These are phyloP conservation scores for Phyllosticta paracitricarpa DNA, from an alignment of 2,329 filamentous ascomycete genomes.

Conservation along the genomic window DNA sequence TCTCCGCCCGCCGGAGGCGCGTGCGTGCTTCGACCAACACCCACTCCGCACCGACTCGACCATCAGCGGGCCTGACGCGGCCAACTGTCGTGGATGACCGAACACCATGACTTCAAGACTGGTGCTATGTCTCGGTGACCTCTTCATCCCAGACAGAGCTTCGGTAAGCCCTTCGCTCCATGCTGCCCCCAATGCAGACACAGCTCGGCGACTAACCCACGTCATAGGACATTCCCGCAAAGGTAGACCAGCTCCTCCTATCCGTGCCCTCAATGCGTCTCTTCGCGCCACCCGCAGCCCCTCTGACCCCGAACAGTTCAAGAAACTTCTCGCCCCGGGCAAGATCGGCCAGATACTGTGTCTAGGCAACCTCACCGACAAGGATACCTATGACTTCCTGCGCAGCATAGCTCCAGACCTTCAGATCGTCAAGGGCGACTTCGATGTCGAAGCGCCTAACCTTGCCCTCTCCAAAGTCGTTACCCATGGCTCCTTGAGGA, in stretches of 20 bases:
- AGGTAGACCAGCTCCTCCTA: conserved; percentile 20
- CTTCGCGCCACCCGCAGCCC: conserved; percentile 1
- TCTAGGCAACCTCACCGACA: conserved; percentile 48
- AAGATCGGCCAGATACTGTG: conserved; percentile 51
- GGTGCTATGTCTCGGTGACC: conserved; percentile 32
- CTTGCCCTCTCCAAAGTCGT: conserved; percentile 58
- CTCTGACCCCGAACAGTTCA: conserved; percentile 27
- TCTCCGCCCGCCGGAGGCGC: conserved; percentile 1
- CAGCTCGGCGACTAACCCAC: conserved; percentile 15
- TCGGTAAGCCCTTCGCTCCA: conserved; percentile 21
- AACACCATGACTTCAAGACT: conserved; percentile 31
- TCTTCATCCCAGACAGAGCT: conserved; percentile 35
- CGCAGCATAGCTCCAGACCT: conserved; percentile 49
- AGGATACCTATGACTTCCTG: conserved; percentile 48
- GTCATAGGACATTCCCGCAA: conserved; percentile 33
- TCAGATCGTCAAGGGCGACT: conserved; percentile 61
- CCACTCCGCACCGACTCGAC: background rate
- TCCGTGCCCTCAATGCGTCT: background rate
- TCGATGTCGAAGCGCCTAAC: conserved; percentile 57
- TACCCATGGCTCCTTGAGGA: conserved; percentile 57
- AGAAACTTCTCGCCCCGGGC: conserved; percentile 48
- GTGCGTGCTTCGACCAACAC: background rate
- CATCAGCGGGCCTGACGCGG: background rate
- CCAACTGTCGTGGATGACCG: conserved; percentile 3
- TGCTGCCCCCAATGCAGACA: conserved; percentile 19